Evolutionary conservation across 805 yeast species (phyloP).

Genomic region (Ogataea ramenticola): DNA sequence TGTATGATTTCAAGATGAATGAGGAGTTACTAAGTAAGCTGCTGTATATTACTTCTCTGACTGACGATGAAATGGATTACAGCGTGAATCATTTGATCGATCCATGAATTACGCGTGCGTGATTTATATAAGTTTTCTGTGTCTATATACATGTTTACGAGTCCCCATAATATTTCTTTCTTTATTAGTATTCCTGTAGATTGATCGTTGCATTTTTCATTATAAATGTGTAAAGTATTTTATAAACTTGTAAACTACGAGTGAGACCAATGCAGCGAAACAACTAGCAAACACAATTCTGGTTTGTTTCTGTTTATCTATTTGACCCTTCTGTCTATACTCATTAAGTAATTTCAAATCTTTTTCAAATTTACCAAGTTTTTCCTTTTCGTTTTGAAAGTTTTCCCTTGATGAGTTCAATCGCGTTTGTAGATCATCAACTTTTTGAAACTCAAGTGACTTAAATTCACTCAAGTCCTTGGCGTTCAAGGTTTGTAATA

Average conservation of each 20-base stretch:
- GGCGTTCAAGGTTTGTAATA: constrained; percentile 21
- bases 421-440: constrained; percentile 16
- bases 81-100: constrained; percentile 20
- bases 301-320: constrained; percentile 7
- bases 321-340: constrained; percentile 10
- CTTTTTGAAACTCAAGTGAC: constrained; percentile 16
- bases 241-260: too few relatives aligned
- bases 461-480: constrained; percentile 17
- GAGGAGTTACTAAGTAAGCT: constrained; percentile 75
- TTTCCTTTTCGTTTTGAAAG: constrained; percentile 14
- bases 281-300: constrained; percentile 4
- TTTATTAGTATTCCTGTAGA: too few relatives aligned
- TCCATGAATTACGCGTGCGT: neutral
- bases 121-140: too few relatives aligned
- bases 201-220: too few relatives aligned
- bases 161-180: too few relatives aligned
- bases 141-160: too few relatives aligned
- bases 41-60: constrained; percentile 66
- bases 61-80: constrained; percentile 62
- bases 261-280: constrained; percentile 2
- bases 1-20: constrained; percentile 50
- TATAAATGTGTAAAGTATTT: too few relatives aligned
- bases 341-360: constrained; percentile 12
- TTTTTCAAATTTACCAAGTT: constrained; percentile 14
- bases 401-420: constrained; percentile 16